Conservation (phyloP, 192 early-diverging fungal genomes). For the Podila verticillata region DNA sequence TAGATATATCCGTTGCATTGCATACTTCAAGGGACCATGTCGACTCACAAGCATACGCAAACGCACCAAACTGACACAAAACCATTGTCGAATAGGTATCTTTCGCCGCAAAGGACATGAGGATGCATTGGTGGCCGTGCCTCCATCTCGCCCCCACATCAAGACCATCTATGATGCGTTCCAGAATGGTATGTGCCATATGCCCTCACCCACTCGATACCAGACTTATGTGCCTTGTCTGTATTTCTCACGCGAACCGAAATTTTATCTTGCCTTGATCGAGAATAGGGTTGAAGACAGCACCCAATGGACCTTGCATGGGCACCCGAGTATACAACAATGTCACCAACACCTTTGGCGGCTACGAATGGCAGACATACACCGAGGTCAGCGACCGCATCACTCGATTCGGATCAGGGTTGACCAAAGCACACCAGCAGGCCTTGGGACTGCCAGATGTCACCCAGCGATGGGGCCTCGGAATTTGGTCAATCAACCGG, state of each 20-base stretch:
- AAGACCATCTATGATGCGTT: conserved; percentile 45
- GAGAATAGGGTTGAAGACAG: conserved; percentile 55
- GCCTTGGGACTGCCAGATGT: conserved; percentile 6
- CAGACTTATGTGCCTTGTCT: too few species aligned
- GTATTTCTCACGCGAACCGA: not conserved
- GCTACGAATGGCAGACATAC: conserved; percentile 79
- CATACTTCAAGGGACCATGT: too few species aligned
- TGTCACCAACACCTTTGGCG: conserved; percentile 64
- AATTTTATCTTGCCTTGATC: conserved; percentile 1
- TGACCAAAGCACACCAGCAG: conserved; percentile 61
- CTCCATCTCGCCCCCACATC: conserved; percentile 22
- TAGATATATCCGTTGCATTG: not conserved
- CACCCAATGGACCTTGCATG: conserved; percentile 63
- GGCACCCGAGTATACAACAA: conserved; percentile 68
- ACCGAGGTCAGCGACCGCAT: conserved; percentile 66
- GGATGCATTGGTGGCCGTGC: conserved; percentile 10
- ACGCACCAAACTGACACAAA: too few species aligned
- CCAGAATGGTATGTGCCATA: conserved; percentile 25
- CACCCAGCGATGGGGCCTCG: conserved; percentile 58
- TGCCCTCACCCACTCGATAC: not conserved
- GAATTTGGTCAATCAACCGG: conserved; percentile 80
- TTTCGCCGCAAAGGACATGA: conserved; percentile 40
- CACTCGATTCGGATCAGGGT: conserved; percentile 74
- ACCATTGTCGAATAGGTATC: conserved; percentile 17
- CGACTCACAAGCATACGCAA: too few species aligned